Conservation (phyloP, 495 filamentous ascomycete species). For the Staphylotrichum tortipilum region DNA sequence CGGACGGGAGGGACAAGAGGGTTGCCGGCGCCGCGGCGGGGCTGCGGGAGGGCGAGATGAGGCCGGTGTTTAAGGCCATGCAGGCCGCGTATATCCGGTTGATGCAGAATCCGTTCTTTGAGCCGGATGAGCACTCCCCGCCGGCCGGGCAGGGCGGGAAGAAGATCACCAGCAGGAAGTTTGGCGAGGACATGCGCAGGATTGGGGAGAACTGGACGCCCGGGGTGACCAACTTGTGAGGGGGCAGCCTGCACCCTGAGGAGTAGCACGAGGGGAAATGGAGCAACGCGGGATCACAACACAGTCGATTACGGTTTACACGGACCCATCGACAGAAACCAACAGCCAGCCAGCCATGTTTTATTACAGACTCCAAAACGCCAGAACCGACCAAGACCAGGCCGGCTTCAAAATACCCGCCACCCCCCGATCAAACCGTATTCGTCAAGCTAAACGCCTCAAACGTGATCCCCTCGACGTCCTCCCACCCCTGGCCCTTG, state of each 20-base stretch:
- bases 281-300: too few relatives aligned
- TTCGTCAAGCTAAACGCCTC: constrained; percentile 35
- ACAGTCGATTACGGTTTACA: too few relatives aligned
- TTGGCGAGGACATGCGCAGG: constrained; percentile 70
- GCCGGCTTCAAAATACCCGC: too few relatives aligned
- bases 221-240: constrained; percentile 38
- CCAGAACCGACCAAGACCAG: background rate
- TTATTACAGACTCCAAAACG: background rate
- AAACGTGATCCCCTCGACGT: constrained; percentile 29
- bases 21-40: constrained; percentile 34
- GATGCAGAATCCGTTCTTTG: constrained; percentile 91
- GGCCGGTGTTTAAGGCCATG: constrained; percentile 75
- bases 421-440: constrained; percentile 1
- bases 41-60: constrained; percentile 74
- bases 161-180: constrained; percentile 70
- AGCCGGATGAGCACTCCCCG: constrained; percentile 73
- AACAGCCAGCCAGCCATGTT: too few relatives aligned
- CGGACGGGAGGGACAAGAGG: constrained; percentile 8
- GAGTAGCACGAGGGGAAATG: too few relatives aligned
- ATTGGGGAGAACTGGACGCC: constrained; percentile 69
- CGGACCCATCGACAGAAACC: background rate
- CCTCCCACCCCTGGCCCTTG: constrained; percentile 27
- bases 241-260: too few relatives aligned
- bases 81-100: constrained; percentile 85
- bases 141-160: constrained; percentile 44